A percentile compares a stretch with the other conserved stretches of the same genome.
phyloP scores from a whole-genome alignment of 345 rosid genomes.

The Moricandia moricandioides region DNA sequence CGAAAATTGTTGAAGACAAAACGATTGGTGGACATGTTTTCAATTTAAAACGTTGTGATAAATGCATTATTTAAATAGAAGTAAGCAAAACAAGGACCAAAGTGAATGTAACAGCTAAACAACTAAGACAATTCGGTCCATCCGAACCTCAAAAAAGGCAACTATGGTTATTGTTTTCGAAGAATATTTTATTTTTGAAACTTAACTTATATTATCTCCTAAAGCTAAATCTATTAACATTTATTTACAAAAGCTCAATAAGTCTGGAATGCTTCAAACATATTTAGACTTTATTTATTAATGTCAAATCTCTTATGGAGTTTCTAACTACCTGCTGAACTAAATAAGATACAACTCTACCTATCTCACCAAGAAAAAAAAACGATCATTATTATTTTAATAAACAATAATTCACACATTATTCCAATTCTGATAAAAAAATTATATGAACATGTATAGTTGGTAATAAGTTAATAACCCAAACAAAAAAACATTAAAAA shows the following conservation, averaged over 20 bases:
- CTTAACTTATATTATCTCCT: constrained; percentile 23
- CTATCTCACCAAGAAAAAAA: not conserved
- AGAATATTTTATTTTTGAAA: too few species aligned
- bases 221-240: not conserved
- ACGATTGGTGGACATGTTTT: constrained; percentile 10
- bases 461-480: not conserved
- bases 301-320: constrained; percentile 6
- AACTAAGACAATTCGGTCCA: constrained; percentile 21
- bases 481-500: not conserved
- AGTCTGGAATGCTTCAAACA: not conserved
- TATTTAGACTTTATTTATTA: not conserved
- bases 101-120: constrained; percentile 26
- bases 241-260: not conserved
- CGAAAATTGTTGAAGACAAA: not conserved
- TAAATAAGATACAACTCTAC: not conserved
- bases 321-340: not conserved
- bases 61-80: not conserved
- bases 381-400: not conserved
- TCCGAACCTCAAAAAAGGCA: constrained; percentile 20
- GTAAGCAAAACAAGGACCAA: constrained; percentile 11
- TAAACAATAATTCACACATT: not conserved
- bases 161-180: constrained; percentile 7
- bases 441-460: not conserved
- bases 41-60: not conserved
- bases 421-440: not conserved